phyloP scores from a whole-genome alignment of 176 grass and related monocot species.

The Bromus sterilis region DNA sequence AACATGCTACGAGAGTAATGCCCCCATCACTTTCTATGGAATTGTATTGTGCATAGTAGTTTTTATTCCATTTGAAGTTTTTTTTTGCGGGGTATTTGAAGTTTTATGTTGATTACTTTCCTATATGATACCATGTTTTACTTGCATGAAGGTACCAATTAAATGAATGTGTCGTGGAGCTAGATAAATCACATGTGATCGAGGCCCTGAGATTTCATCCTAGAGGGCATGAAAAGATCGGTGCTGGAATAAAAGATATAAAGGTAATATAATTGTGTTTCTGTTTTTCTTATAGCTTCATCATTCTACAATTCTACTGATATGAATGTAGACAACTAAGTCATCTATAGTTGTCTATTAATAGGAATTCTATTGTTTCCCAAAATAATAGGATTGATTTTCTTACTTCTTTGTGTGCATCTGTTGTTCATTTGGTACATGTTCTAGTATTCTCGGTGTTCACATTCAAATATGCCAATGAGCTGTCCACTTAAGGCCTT shows the following conservation, averaged over 20 bases:
- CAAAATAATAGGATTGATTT: background rate
- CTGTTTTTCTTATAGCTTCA: background rate
- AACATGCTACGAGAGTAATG: constrained; percentile 79
- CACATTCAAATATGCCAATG: background rate
- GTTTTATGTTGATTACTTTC: constrained; percentile 15
- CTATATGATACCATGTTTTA: constrained; percentile 11
- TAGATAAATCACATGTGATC: constrained; percentile 48
- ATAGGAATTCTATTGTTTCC: background rate
- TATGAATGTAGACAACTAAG: background rate
- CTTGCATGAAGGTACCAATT: constrained; percentile 59
- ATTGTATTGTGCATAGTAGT: background rate
- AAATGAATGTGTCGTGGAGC: constrained; percentile 32
- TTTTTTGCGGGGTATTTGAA: too few relatives aligned
- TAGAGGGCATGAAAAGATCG: constrained; percentile 23
- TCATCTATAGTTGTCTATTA: background rate
- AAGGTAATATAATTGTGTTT: constrained; percentile 28
- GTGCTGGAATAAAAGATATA: constrained; percentile 33
- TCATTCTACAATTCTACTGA: background rate
- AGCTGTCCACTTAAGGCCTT: constrained; percentile 11
- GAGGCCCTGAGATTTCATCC: constrained; percentile 66
- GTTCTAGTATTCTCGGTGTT: background rate
- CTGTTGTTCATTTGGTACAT: background rate
- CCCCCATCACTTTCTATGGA: background rate
- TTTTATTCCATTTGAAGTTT: background rate
- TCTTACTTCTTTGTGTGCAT: background rate